These are phyloP conservation scores for Pseudocercospora musae DNA, from an alignment of 2,329 filamentous ascomycete species.

Conservation along the genomic window DNA sequence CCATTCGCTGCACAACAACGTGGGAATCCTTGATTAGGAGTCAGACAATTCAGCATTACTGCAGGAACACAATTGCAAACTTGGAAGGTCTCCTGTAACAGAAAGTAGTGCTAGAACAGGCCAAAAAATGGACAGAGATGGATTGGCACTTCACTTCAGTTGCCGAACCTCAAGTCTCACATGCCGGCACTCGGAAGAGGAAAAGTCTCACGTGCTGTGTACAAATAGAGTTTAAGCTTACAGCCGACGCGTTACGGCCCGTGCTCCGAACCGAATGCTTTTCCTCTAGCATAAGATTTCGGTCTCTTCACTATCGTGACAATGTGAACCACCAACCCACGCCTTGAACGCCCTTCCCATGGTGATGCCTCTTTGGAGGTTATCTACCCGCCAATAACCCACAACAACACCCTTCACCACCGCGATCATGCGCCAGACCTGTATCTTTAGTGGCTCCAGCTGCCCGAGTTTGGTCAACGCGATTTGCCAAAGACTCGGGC, in stretches of 20 bases:
- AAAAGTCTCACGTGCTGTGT: neutral
- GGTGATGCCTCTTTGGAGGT: slow-evolving; percentile 26
- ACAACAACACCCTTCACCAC: neutral
- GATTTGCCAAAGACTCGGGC: slow-evolving; percentile 64
- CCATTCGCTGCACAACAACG: neutral
- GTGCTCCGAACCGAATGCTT: neutral
- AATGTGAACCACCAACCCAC: slow-evolving; percentile 15
- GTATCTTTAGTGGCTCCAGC: slow-evolving; percentile 65
- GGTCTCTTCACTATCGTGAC: neutral
- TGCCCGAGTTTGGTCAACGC: slow-evolving; percentile 62
- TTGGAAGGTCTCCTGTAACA: neutral
- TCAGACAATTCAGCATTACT: neutral
- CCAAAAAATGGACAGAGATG: neutral
- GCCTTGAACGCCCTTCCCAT: slow-evolving; percentile 2
- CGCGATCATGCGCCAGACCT: slow-evolving; percentile 59
- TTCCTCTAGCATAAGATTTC: neutral
- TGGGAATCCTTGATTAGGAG: neutral
- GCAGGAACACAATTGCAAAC: slow-evolving; percentile 2
- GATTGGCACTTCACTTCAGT: neutral
- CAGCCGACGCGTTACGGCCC: neutral
- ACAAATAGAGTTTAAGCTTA: neutral
- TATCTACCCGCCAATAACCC: slow-evolving; percentile 13
- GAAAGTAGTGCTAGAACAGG: neutral
- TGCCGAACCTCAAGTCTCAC: neutral
- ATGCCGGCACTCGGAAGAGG: neutral